Base-by-base conservation (phyloP, 495 filamentous ascomycete genomes). In the Thozetella sp. region DNA sequence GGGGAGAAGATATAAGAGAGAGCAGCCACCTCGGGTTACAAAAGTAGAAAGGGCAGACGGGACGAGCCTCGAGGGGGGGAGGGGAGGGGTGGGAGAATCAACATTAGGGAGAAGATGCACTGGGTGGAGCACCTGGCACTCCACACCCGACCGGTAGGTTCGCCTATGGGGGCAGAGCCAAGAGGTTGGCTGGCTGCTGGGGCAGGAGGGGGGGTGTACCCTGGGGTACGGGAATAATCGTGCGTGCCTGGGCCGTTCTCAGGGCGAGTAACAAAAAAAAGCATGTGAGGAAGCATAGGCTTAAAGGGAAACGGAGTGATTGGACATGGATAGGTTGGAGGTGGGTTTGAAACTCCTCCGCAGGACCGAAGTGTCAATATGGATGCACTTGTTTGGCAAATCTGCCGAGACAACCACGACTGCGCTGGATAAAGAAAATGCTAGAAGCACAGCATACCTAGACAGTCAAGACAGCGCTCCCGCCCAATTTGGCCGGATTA, bases 341-440 rank as follows among this genome's bases (percentile, higher is more conserved):
- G 63, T 66, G 66, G 67, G 60, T 67, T 70, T 65, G 64, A 69
- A 56, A 59, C 58, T 66, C 67, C 71, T 80, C 77, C 77, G 77
- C 67, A 77, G 68, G 71, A 63, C 77, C 77, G 77, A 77, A 62
- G 54, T 53, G 53, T 58, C 63, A 71, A 70, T 68, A 62, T 71
- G 63, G 62, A 67, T 59, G 61, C 59, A 63, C 58, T 55, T 59
- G 43, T 60, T 63, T 37, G 66, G 59, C 55, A 57, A 66, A 77
- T 71, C 68, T 75, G 73, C 75, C 72, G 73, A 70, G 68, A 68
- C 56, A 54, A 25, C 43, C 40, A 40, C 30, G 20, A 45, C 27
- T 48, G n/a, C 43, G 50, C 50, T 25, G 48, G 22, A 24, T 34
- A 15, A 37, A 59, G 10, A 19, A 13, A 10, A 50, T 10, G 54